Conservation (phyloP, 768 basidiomycete genomes). For the Kwoniella bestiolae region DNA sequence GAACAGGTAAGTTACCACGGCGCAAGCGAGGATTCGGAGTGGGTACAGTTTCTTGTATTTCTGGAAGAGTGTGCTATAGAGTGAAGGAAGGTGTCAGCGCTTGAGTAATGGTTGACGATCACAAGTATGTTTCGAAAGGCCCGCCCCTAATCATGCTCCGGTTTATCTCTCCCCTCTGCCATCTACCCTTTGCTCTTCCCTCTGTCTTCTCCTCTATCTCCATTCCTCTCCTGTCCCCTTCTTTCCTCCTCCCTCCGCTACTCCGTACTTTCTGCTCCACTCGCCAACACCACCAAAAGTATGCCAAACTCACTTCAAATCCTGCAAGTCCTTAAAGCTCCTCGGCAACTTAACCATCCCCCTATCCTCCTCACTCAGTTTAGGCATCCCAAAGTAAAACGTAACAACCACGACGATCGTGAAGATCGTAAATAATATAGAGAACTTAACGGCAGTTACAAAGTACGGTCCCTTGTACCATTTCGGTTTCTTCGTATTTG, state of each 20-base stretch:
- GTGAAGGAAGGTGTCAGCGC: not conserved
- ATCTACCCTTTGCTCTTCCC: not conserved
- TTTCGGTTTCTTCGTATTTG: conserved; percentile 16
- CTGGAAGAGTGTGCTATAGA: conserved; percentile 45
- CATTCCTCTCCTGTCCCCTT: not conserved
- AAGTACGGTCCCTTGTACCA: conserved; percentile 65
- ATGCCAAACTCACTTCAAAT: conserved; percentile 70
- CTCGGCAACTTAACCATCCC: conserved; percentile 79
- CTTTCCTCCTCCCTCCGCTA: not conserved
- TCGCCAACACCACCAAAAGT: not conserved
- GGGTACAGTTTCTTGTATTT: conserved; percentile 91
- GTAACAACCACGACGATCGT: conserved; percentile 72
- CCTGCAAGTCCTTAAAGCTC: conserved; percentile 83
- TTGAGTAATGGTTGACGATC: too few relatives aligned
- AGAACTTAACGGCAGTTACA: conserved; percentile 82
- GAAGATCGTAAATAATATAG: conserved; percentile 72
- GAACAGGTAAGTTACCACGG: conserved; percentile 87
- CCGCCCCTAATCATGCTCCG: too few relatives aligned
- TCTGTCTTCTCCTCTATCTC: not conserved
- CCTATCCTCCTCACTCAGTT: conserved; percentile 80
- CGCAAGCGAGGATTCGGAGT: conserved; percentile 80
- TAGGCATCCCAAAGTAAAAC: conserved; percentile 80
- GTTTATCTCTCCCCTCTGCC: not conserved
- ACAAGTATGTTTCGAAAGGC: too few relatives aligned
- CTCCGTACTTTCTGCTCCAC: not conserved